These are phyloP conservation scores for Fragaria vesca DNA, from an alignment of 306 rosid genomes.

Conservation along the genomic window DNA sequence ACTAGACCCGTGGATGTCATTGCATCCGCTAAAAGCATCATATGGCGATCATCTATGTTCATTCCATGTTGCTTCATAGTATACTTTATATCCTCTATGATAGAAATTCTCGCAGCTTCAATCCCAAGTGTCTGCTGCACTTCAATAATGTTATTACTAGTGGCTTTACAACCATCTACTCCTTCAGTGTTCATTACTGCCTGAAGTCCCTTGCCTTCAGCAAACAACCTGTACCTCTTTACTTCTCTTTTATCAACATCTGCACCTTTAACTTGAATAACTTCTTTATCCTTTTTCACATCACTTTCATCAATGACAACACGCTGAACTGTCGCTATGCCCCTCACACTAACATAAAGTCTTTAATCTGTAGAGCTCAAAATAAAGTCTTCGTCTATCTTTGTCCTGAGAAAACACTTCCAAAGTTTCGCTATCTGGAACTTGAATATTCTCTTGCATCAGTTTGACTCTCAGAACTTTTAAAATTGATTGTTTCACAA, in stretches of 20 bases:
- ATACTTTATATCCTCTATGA: conserved; percentile 56
- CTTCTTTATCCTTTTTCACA: conserved; percentile 32
- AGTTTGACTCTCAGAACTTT: conserved; percentile 59
- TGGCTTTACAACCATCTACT: conserved; percentile 63
- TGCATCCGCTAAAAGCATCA: conserved; percentile 92
- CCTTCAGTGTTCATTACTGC: conserved; percentile 84
- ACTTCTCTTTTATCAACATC: conserved; percentile 11
- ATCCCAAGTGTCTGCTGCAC: conserved; percentile 64
- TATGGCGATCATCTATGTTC: conserved; percentile 88
- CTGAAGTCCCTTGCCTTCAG: conserved; percentile 79
- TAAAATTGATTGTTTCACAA: conserved; percentile 68
- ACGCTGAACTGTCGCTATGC: conserved; percentile 70
- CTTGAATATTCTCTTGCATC: conserved; percentile 70
- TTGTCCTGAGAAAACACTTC: conserved; percentile 52
- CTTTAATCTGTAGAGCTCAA: conserved; percentile 62
- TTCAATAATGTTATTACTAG: conserved; percentile 74
- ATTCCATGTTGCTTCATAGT: conserved; percentile 77
- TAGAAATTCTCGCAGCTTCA: conserved; percentile 65
- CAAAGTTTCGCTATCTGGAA: conserved; percentile 60
- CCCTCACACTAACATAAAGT: conserved; percentile 63
- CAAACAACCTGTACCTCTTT: conserved; percentile 56
- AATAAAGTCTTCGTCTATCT: conserved; percentile 63
- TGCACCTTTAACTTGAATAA: conserved; percentile 30
- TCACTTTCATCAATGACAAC: conserved; percentile 55
- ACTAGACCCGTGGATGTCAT: conserved; percentile 86